A percentile compares a stretch with the other conserved stretches of the same genome.
Evolutionary conservation across 306 rosid species (phyloP).

Genomic region (Vachellia collinsii): DNA sequence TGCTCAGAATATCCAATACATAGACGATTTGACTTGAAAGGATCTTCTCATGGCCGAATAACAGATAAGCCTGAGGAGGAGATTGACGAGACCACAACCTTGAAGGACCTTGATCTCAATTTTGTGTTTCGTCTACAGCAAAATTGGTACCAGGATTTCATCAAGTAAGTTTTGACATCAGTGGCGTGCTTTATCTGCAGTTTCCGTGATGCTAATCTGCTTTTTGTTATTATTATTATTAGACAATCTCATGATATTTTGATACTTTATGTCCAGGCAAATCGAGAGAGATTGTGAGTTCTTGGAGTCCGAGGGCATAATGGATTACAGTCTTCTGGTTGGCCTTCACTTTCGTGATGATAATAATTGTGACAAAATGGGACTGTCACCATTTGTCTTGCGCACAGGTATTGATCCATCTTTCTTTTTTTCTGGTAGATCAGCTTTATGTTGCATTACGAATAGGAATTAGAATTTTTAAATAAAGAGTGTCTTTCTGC

Average conservation of each 20-base stretch:
- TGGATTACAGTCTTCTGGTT: constrained; percentile 97
- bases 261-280: constrained; percentile 62
- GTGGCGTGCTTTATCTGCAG: background rate
- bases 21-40: constrained; percentile 93
- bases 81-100: constrained; percentile 97
- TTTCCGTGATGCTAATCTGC: constrained; percentile 2
- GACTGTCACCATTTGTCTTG: constrained; percentile 80
- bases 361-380: constrained; percentile 76
- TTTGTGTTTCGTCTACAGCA: constrained; percentile 81
- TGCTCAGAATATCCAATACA: constrained; percentile 96
- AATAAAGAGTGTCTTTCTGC: constrained; percentile 23
- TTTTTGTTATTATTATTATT: background rate
- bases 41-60: constrained; percentile 96
- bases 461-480: background rate
- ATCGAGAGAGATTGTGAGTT: constrained; percentile 90
- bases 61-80: constrained; percentile 89
- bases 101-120: constrained; percentile 96
- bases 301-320: constrained; percentile 93
- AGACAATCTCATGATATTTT: constrained; percentile 35
- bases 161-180: constrained; percentile 59
- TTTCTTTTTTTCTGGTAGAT: background rate
- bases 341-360: constrained; percentile 95
- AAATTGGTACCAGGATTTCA: constrained; percentile 77
- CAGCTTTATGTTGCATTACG: constrained; percentile 14
- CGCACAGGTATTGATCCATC: constrained; percentile 74